phyloP scores from a whole-genome alignment of 176 grass and related monocot species.

The Aegilops longissima region DNA sequence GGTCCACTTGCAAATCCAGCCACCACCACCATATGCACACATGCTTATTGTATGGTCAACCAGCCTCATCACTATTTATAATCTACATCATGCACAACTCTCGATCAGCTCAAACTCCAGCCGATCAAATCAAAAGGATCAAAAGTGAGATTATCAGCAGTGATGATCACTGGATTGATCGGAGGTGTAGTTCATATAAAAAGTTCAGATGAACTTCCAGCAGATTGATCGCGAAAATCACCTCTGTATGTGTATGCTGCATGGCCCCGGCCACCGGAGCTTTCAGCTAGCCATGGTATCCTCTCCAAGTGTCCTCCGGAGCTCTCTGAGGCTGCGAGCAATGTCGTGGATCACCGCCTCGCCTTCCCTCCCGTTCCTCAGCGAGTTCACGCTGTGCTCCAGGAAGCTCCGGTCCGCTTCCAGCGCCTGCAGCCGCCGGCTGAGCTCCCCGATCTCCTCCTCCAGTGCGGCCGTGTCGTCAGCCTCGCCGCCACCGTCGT shows the following conservation, averaged over 20 bases:
- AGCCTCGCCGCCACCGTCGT: conserved; percentile 11
- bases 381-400: conserved; percentile 74
- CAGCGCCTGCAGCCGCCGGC: conserved; percentile 56
- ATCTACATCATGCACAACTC: neutral
- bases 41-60: neutral
- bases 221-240: neutral
- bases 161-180: neutral
- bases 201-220: neutral
- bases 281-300: conserved; percentile 30
- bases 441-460: conserved; percentile 56
- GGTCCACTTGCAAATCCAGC: neutral
- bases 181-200: neutral
- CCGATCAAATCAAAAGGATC: neutral
- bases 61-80: conserved; percentile 31
- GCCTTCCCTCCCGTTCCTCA: conserved; percentile 52
- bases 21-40: neutral
- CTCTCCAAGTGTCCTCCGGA: conserved; percentile 45
- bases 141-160: neutral
- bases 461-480: conserved; percentile 45
- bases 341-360: conserved; percentile 67
- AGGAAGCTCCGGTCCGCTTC: conserved; percentile 78
- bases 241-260: neutral
- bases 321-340: conserved; percentile 51
- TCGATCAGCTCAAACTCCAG: neutral
- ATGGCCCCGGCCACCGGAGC: neutral